Conservation (phyloP, 1,139 yeast genomes). For the Candida labiduridarum region DNA sequence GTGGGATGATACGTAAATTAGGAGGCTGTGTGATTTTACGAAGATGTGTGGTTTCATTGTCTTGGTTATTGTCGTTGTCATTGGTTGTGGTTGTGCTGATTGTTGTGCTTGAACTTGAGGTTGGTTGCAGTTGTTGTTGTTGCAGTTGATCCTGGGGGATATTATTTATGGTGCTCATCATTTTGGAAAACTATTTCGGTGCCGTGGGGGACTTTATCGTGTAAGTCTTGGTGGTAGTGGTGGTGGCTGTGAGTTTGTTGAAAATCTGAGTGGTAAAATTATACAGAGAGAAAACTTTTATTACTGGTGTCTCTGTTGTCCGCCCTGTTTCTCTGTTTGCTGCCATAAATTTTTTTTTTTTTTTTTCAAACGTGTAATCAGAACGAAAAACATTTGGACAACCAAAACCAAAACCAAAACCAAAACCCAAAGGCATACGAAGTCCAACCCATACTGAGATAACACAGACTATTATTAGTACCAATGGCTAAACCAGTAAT, state of each 20-base stretch:
- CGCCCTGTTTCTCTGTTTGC: neutral
- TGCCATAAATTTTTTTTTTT: slow-evolving; percentile 1
- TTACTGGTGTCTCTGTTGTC: neutral
- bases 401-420: neutral
- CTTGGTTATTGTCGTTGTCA: neutral
- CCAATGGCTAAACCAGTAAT: slow-evolving; percentile 8
- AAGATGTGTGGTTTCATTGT: slow-evolving; percentile 9
- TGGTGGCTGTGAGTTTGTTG: neutral
- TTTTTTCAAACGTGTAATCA: neutral
- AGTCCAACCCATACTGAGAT: neutral
- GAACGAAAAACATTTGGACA: neutral
- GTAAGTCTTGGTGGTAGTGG: neutral
- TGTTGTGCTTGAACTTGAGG: neutral
- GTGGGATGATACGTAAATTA: slow-evolving; percentile 77
- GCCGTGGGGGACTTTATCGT: neutral
- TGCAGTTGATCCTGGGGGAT: slow-evolving; percentile 8
- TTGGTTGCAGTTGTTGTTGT: slow-evolving; percentile 1
- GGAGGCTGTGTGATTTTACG: slow-evolving; percentile 47
- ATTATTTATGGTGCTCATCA: neutral
- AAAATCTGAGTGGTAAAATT: neutral
- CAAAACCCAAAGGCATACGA: neutral
- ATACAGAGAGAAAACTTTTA: neutral
- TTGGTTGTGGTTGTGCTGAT: neutral
- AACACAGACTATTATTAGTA: neutral
- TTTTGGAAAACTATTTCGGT: neutral